Percentiles rank a stretch among this genome's conserved stretches.
Conservation (phyloP, 345 rosid species). For the Aquilaria yunnanensis region DNA sequence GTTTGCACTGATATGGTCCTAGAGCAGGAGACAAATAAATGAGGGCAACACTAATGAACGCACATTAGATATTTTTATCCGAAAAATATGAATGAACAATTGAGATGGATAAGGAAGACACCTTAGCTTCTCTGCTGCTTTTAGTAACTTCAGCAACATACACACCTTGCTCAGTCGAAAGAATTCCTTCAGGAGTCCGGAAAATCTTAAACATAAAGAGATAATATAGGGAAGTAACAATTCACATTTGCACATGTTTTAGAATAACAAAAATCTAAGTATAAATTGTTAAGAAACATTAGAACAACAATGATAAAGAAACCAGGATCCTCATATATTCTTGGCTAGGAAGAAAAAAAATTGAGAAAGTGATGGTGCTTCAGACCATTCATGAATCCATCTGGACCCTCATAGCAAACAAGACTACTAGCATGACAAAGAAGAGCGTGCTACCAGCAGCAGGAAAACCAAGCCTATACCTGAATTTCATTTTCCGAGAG, state of each 20-base stretch:
- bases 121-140: constrained; percentile 60
- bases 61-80: neutral
- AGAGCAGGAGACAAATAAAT: constrained; percentile 16
- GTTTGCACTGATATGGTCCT: constrained; percentile 44
- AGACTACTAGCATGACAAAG: neutral
- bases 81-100: neutral
- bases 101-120: constrained; percentile 2
- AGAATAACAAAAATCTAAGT: neutral
- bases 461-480: constrained; percentile 28
- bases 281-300: neutral
- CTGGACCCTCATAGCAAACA: neutral
- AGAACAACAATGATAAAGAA: too few relatives aligned
- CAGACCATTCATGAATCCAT: neutral
- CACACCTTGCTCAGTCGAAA: constrained; percentile 79
- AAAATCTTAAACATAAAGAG: constrained; percentile 45
- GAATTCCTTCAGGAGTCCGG: constrained; percentile 85
- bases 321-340: too few relatives aligned
- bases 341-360: neutral
- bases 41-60: neutral
- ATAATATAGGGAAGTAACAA: neutral
- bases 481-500: constrained; percentile 71
- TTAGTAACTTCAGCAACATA: constrained; percentile 77
- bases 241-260: constrained; percentile 6
- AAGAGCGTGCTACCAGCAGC: neutral
- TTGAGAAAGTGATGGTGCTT: neutral